These are phyloP conservation scores for Paraconiothyrium brasiliense DNA, from an alignment of 2,329 filamentous ascomycete species.

Conservation along the genomic window DNA sequence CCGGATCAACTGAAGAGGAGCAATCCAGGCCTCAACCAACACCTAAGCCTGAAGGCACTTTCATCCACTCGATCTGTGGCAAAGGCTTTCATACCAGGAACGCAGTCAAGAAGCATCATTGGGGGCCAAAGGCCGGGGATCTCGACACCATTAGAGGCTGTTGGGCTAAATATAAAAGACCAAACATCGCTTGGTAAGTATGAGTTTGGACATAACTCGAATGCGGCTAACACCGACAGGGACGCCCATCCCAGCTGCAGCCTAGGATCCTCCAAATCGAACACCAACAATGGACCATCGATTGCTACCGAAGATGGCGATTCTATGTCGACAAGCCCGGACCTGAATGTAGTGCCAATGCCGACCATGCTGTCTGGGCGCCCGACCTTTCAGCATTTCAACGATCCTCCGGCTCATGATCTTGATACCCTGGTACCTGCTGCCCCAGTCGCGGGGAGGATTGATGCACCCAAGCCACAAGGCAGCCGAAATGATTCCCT, in stretches of 20 bases:
- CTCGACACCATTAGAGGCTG: conserved; percentile 40
- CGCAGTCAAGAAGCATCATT: conserved; percentile 48
- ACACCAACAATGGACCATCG: not conserved
- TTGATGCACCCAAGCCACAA: conserved; percentile 38
- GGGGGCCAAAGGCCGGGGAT: conserved; percentile 37
- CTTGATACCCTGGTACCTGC: conserved; percentile 36
- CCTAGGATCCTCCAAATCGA: conserved; percentile 4
- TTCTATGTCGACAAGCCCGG: not conserved
- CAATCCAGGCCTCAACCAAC: not conserved
- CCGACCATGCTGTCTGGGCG: conserved; percentile 24
- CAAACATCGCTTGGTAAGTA: conserved; percentile 37
- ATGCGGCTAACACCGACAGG: conserved; percentile 20
- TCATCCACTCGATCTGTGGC: conserved; percentile 43
- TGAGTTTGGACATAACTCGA: not conserved
- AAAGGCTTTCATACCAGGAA: conserved; percentile 34
- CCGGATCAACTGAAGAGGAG: not conserved
- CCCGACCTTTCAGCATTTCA: not conserved
- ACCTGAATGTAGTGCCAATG: conserved; percentile 18
- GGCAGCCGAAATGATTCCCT: conserved; percentile 33
- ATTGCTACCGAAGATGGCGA: not conserved
- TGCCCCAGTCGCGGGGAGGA: conserved; percentile 34
- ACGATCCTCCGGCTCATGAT: conserved; percentile 16
- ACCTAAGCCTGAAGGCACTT: conserved; percentile 13
- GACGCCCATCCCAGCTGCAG: conserved; percentile 43
- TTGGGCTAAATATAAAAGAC: conserved; percentile 43